phyloP scores from a whole-genome alignment of 2,329 filamentous ascomycete genomes.

The Colletotrichum sp. region DNA sequence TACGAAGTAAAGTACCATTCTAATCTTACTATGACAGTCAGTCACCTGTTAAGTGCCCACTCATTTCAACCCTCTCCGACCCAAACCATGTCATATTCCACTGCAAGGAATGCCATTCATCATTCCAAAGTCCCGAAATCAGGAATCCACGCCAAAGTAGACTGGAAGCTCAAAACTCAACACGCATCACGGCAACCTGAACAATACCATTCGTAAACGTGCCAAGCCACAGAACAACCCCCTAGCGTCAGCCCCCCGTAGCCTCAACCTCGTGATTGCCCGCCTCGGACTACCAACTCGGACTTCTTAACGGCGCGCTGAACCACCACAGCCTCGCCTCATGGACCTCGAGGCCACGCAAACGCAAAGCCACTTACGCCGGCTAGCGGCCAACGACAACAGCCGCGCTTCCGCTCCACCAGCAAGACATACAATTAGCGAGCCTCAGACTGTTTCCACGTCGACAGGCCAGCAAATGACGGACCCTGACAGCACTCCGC shows the following conservation, averaged over 20 bases:
- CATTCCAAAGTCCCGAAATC: not conserved
- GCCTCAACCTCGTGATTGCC: not conserved
- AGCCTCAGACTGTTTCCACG: not conserved
- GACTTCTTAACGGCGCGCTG: not conserved
- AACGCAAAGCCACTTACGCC: not conserved
- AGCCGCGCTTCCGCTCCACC: not conserved
- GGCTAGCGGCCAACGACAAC: not conserved
- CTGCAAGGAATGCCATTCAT: not conserved
- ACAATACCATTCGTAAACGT: not conserved
- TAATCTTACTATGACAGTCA: not conserved
- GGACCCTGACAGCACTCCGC: not conserved
- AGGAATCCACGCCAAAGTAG: not conserved
- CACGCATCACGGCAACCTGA: not conserved
- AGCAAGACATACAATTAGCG: not conserved
- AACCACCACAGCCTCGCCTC: not conserved
- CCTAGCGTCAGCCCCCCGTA: not conserved
- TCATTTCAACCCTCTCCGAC: not conserved
- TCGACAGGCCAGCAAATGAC: not conserved
- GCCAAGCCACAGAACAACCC: not conserved
- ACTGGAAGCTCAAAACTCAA: not conserved
- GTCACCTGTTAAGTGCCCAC: not conserved
- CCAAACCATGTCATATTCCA: not conserved
- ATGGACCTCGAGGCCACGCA: not conserved
- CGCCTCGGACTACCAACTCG: slow-evolving; percentile 10
- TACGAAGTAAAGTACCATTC: not conserved